Evolutionary conservation across 148 eudicot species (phyloP).

Genomic region (Diospyros kaki): DNA sequence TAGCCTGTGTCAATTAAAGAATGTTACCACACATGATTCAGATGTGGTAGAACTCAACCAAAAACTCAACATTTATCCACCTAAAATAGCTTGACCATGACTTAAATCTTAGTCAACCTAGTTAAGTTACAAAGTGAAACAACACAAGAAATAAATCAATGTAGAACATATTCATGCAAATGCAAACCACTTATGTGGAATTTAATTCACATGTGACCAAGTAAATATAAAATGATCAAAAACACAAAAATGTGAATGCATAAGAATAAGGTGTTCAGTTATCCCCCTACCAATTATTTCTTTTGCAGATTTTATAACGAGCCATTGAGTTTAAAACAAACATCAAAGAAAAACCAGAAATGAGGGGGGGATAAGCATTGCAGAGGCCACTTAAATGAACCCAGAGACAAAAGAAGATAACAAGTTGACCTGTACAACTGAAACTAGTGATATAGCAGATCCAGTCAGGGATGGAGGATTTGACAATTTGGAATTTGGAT

Average conservation of each 20-base stretch:
- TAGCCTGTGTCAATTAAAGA: slow-evolving; percentile 44
- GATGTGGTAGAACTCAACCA: neutral
- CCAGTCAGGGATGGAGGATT: slow-evolving; percentile 45
- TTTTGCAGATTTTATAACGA: neutral
- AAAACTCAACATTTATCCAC: neutral
- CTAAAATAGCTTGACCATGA: neutral
- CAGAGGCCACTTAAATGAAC: neutral
- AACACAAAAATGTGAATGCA: neutral
- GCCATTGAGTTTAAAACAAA: too few relatives aligned
- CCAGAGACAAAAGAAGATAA: neutral
- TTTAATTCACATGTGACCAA: neutral
- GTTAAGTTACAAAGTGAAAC: neutral
- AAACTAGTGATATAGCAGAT: slow-evolving; percentile 49
- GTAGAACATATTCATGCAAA: neutral
- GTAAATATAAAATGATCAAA: neutral
- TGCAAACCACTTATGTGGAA: neutral
- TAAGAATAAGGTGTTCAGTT: neutral
- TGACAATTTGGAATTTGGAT: slow-evolving; percentile 36
- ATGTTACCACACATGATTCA: neutral
- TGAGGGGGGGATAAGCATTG: too few relatives aligned
- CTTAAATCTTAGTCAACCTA: neutral
- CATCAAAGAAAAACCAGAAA: neutral
- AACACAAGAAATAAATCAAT: neutral
- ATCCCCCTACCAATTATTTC: neutral
- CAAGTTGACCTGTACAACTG: slow-evolving; percentile 44